These are phyloP conservation scores for Theobroma cacao DNA, from an alignment of 345 rosid genomes.

Conservation along the genomic window DNA sequence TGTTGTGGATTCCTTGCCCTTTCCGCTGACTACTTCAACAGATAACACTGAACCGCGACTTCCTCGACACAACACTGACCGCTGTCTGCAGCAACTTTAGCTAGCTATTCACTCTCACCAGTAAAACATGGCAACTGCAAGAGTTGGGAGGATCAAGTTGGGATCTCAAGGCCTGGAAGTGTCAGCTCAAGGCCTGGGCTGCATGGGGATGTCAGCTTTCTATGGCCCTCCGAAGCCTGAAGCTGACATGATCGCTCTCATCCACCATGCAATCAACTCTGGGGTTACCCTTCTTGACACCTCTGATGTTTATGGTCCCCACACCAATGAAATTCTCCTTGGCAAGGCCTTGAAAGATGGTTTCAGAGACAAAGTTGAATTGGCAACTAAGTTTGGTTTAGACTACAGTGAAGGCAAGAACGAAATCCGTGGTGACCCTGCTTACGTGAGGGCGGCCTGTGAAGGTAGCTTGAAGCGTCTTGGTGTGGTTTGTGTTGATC, in stretches of 20 bases:
- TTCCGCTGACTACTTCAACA: not conserved
- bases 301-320: conserved; percentile 46
- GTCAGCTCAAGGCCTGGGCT: conserved; percentile 51
- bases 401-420: not conserved
- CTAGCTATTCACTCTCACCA: not conserved
- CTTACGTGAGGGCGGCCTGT: conserved; percentile 27
- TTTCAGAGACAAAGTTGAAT: not conserved
- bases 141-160: conserved; percentile 35
- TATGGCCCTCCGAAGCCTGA: conserved; percentile 49
- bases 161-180: conserved; percentile 55
- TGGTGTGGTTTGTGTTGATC: conserved; percentile 50
- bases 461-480: conserved; percentile 65
- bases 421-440: not conserved
- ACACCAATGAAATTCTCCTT: conserved; percentile 47
- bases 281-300: conserved; percentile 53
- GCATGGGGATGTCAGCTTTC: conserved; percentile 50
- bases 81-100: not conserved
- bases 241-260: conserved; percentile 46
- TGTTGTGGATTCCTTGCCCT: too few relatives aligned
- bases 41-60: not conserved
- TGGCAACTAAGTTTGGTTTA: conserved; percentile 13
- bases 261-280: conserved; percentile 41
- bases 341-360: conserved; percentile 32
- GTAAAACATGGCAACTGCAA: not conserved
- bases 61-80: not conserved